Evolutionary conservation across 371 early-diverging fungal species (phyloP).

Genomic region (Rhizopus stolonifer): DNA sequence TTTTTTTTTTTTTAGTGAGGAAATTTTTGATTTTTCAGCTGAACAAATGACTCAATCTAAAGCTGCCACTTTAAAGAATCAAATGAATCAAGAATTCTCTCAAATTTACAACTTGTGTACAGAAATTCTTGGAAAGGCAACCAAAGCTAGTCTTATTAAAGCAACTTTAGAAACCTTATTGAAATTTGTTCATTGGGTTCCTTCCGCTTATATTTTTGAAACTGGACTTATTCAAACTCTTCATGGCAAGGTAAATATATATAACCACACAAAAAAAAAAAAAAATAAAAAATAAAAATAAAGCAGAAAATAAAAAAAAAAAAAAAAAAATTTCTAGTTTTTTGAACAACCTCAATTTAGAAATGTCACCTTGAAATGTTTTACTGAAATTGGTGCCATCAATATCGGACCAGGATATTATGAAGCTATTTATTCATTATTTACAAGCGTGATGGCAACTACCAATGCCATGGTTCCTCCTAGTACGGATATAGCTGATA

Average conservation of each 20-base stretch:
- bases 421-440: constrained; percentile 83
- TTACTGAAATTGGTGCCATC: constrained; percentile 91
- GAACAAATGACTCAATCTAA: constrained; percentile 98
- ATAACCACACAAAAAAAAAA: no score
- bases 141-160: constrained; percentile 83
- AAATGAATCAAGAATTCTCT: constrained; percentile 95
- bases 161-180: constrained; percentile 93
- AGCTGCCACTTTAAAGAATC: constrained; percentile 87
- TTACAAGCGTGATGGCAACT: constrained; percentile 74
- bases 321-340: constrained; percentile 52
- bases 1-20: constrained; percentile 79
- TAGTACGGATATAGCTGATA: constrained; percentile 49
- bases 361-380: constrained; percentile 91
- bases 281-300: constrained; percentile 87
- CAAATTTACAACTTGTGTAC: constrained; percentile 95
- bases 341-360: constrained; percentile 82
- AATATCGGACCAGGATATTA: constrained; percentile 73
- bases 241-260: constrained; percentile 76
- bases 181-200: constrained; percentile 97
- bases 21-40: constrained; percentile 97
- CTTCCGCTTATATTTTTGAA: constrained; percentile 95
- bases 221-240: constrained; percentile 89
- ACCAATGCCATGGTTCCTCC: constrained; percentile 72
- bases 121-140: constrained; percentile 92
- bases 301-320: no score